Conservation (phyloP, 2,329 filamentous ascomycete species). For the Zymoseptoria ardabiliae region DNA sequence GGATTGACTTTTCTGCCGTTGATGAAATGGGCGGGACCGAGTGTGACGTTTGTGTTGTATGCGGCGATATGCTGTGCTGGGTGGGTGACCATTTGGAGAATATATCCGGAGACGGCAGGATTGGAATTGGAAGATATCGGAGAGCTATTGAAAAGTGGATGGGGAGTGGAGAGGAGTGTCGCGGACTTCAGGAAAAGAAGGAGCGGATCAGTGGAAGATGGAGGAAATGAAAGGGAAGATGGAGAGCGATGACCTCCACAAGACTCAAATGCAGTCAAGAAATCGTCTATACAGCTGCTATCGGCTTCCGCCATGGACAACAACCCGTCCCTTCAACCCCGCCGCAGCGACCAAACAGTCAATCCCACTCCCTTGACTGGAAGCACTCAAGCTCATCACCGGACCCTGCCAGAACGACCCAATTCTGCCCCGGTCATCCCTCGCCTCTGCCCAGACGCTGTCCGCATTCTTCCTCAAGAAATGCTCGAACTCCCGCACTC, state of each 20-base stretch:
- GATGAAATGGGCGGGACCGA: conserved; percentile 67
- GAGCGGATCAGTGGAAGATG: background rate
- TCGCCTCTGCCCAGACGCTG: conserved; percentile 55
- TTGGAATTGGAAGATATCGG: conserved; percentile 75
- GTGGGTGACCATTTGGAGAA: conserved; percentile 54
- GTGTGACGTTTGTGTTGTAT: conserved; percentile 77
- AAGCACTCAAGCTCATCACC: conserved; percentile 43
- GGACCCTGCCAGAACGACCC: conserved; percentile 60
- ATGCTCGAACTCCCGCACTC: conserved; percentile 41
- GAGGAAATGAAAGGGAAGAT: background rate
- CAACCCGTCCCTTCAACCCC: background rate
- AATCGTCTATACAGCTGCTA: background rate
- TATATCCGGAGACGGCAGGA: conserved; percentile 83
- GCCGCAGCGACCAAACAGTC: conserved; percentile 54
- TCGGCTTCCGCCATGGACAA: background rate
- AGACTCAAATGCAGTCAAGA: background rate
- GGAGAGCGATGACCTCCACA: background rate
- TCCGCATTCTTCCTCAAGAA: conserved; percentile 56
- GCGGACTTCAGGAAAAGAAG: conserved; percentile 6
- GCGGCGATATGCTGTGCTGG: conserved; percentile 61
- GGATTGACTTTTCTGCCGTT: conserved; percentile 82
- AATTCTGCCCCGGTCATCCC: conserved; percentile 41
- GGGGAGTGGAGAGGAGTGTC: conserved; percentile 47
- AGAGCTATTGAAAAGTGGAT: conserved; percentile 61
- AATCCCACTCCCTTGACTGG: conserved; percentile 58